Conservation (phyloP, 1,139 yeast genomes). For the Hyphopichia burtonii region DNA sequence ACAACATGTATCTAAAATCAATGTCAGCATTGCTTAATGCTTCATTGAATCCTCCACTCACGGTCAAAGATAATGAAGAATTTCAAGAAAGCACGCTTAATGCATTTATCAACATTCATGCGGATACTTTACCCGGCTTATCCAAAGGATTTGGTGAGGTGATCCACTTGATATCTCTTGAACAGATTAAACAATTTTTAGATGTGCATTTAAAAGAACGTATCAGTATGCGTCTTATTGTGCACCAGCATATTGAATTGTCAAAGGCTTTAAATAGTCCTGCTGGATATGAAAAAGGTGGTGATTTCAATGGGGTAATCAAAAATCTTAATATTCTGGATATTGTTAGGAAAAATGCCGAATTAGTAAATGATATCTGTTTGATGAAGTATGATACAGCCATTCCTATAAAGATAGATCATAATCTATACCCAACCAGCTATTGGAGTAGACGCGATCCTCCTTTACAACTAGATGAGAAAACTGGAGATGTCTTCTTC, state of each 20-base stretch:
- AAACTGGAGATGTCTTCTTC: conserved; percentile 33
- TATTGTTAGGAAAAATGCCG: conserved; percentile 61
- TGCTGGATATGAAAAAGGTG: conserved; percentile 26
- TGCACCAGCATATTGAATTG: conserved; percentile 77
- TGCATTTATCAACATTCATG: conserved; percentile 68
- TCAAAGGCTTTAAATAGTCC: conserved; percentile 33
- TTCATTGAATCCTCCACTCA: conserved; percentile 35
- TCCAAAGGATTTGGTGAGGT: conserved; percentile 86
- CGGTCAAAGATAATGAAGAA: conserved; percentile 50
- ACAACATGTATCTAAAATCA: conserved; percentile 69
- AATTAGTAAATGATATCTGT: conserved; percentile 78
- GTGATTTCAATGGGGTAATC: conserved; percentile 67
- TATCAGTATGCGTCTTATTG: conserved; percentile 79
- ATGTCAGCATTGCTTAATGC: conserved; percentile 59
- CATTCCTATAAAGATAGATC: conserved; percentile 59
- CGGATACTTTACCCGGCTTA: conserved; percentile 76
- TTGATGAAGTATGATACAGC: conserved; percentile 76
- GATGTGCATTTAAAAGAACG: conserved; percentile 81
- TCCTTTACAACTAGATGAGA: conserved; percentile 3
- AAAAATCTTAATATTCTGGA: conserved; percentile 61
- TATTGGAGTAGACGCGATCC: conserved; percentile 38
- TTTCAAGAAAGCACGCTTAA: conserved; percentile 51
- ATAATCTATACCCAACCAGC: conserved; percentile 29
- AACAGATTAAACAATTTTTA: conserved; percentile 58
- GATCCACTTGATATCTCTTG: conserved; percentile 47